Evolutionary conservation across 164 flowering plant species (phyloP).

Genomic region (Cinnamomum micranthum): DNA sequence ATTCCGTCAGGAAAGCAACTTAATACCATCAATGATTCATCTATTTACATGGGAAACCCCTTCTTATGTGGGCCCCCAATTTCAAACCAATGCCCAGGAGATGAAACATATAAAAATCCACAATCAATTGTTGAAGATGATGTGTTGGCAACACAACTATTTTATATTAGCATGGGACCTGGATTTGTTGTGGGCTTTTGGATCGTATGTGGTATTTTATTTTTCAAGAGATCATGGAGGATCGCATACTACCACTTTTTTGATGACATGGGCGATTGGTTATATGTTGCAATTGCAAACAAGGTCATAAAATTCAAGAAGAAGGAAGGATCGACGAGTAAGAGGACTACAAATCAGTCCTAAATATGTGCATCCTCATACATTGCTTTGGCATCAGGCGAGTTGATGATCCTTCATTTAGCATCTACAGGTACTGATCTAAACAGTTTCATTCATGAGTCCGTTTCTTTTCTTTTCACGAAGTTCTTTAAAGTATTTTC

Average conservation of each 20-base stretch:
- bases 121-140: not conserved
- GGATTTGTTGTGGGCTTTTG: slow-evolving; percentile 18
- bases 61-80: slow-evolving; percentile 17
- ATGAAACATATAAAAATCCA: not conserved
- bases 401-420: no score
- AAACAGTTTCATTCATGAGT: no score
- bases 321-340: no score
- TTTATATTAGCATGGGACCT: slow-evolving; percentile 8
- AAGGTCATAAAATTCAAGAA: no score
- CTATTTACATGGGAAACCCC: slow-evolving; percentile 5
- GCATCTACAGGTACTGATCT: no score
- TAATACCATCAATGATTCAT: not conserved
- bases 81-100: not conserved
- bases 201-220: slow-evolving; percentile 1
- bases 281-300: no score
- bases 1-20: slow-evolving; percentile 8
- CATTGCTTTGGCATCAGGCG: no score
- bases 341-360: no score
- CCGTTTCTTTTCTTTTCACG: no score
- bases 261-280: no score
- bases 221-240: slow-evolving; percentile 14
- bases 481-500: no score
- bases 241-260: slow-evolving; percentile 2
- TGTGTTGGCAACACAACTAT: not conserved
- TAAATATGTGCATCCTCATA: no score